phyloP scores from a whole-genome alignment of 2,329 filamentous ascomycete species.

The Stemphylium beticola region DNA sequence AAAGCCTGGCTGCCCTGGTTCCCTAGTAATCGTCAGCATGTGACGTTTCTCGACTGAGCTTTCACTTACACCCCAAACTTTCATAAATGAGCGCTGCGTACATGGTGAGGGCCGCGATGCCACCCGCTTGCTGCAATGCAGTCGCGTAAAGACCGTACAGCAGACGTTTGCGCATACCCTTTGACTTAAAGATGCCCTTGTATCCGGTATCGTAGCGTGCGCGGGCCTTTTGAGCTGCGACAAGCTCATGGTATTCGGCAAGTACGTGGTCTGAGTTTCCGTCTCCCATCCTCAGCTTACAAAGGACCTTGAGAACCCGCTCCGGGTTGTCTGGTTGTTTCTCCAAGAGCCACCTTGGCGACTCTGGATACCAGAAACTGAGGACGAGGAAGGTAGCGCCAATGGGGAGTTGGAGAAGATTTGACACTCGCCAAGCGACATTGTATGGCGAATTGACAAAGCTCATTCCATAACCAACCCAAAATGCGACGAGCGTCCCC shows the following conservation, averaged over 20 bases:
- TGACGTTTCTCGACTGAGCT: not conserved
- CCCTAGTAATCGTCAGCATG: not conserved
- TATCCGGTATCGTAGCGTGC: slow-evolving; percentile 3
- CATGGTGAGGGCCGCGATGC: slow-evolving; percentile 12
- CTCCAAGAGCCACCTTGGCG: slow-evolving; percentile 3
- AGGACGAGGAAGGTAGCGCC: slow-evolving; percentile 2
- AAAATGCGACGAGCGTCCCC: slow-evolving; percentile 8
- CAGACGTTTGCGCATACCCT: slow-evolving; percentile 10
- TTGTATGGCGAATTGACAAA: slow-evolving; percentile 8
- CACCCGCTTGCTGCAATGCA: slow-evolving; percentile 10
- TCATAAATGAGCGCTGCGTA: slow-evolving; percentile 12
- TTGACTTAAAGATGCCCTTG: slow-evolving; percentile 10
- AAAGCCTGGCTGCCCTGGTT: slow-evolving; percentile 7
- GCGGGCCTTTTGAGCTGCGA: slow-evolving; percentile 10
- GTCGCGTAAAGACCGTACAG: slow-evolving; percentile 7
- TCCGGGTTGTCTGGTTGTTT: slow-evolving; percentile 10
- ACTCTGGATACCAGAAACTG: slow-evolving; percentile 7
- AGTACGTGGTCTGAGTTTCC: slow-evolving; percentile 7
- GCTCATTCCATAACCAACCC: slow-evolving; percentile 9
- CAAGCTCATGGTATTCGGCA: slow-evolving; percentile 9
- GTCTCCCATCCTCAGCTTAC: slow-evolving; percentile 7
- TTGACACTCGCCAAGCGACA: slow-evolving; percentile 8
- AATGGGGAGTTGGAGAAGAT: slow-evolving; percentile 9
- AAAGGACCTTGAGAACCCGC: slow-evolving; percentile 4
- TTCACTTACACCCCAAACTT: not conserved